These are phyloP conservation scores for Mariannaea elegans DNA, from an alignment of 2,329 filamentous ascomycete genomes.

Conservation along the genomic window DNA sequence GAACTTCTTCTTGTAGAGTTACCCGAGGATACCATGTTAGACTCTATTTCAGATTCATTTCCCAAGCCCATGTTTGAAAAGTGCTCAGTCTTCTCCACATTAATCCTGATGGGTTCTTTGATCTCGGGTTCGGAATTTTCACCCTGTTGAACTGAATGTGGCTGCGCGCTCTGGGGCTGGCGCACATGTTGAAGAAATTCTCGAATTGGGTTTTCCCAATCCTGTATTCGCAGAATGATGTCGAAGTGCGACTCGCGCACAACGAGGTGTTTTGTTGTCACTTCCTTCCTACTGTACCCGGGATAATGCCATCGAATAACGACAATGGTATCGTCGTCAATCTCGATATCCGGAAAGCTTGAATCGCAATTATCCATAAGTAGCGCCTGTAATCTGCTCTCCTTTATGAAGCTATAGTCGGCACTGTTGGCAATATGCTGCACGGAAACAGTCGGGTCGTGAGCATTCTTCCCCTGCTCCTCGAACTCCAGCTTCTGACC, in stretches of 20 bases:
- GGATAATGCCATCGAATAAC: slow-evolving; percentile 22
- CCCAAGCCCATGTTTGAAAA: neutral
- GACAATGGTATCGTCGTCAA: slow-evolving; percentile 14
- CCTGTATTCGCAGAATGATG: slow-evolving; percentile 24
- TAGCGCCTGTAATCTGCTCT: neutral
- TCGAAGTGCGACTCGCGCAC: slow-evolving; percentile 16
- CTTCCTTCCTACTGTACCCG: neutral
- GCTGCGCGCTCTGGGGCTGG: neutral
- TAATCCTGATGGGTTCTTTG: neutral
- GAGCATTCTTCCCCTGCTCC: neutral
- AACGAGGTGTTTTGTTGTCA: slow-evolving; percentile 22
- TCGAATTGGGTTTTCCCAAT: slow-evolving; percentile 22
- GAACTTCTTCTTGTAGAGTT: neutral
- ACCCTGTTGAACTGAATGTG: too few relatives aligned
- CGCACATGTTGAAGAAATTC: neutral
- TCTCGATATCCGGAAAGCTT: neutral
- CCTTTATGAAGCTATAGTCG: slow-evolving; percentile 12
- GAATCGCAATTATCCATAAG: neutral
- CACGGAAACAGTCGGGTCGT: neutral
- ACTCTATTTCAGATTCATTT: neutral
- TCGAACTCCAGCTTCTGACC: neutral
- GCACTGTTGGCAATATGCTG: slow-evolving; percentile 10
- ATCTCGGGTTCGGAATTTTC: neutral
- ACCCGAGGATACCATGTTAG: neutral
- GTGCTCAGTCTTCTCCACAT: neutral